Percentiles rank a stretch among this genome's conserved stretches.
phyloP scores from a whole-genome alignment of 495 filamentous ascomycete species.

The Lepraria neglecta region DNA sequence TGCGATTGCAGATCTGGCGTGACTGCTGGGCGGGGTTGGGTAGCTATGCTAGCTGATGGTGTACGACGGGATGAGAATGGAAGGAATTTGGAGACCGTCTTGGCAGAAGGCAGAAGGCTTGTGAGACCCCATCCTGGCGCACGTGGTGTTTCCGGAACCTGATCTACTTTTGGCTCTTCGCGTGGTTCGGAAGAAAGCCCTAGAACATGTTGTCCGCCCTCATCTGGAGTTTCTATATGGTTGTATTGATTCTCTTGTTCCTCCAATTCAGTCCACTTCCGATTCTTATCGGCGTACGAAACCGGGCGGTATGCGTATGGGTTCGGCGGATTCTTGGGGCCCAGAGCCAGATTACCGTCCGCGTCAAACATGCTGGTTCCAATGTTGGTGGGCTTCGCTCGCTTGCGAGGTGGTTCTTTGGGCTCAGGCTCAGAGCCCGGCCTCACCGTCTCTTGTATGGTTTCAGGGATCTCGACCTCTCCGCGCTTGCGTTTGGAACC shows the following conservation, averaged over 20 bases:
- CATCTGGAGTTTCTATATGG: background rate
- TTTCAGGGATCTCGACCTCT: no score
- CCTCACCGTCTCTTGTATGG: no score
- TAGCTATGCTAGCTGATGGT: background rate
- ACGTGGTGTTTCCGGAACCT: constrained; percentile 15
- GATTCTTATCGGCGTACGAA: background rate
- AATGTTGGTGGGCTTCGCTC: no score
- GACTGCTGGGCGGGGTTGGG: constrained; percentile 3
- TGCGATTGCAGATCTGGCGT: background rate
- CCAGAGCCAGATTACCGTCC: no score
- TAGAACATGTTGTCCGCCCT: no score
- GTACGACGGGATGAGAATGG: constrained; percentile 14
- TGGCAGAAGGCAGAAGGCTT: constrained; percentile 6
- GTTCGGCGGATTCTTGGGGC: background rate
- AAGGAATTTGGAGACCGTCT: constrained; percentile 13
- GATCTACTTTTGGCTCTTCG: background rate
- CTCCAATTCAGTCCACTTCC: background rate
- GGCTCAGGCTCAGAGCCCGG: no score
- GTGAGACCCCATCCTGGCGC: constrained; percentile 12
- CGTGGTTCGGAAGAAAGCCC: background rate
- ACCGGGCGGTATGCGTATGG: background rate
- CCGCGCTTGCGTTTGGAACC: no score
- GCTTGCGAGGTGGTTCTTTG: no score
- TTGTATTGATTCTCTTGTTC: no score
- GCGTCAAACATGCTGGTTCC: no score